Percentiles rank a stretch among this genome's conserved stretches.
phyloP scores from a whole-genome alignment of 495 filamentous ascomycete species.

The Penicillium desertorum region DNA sequence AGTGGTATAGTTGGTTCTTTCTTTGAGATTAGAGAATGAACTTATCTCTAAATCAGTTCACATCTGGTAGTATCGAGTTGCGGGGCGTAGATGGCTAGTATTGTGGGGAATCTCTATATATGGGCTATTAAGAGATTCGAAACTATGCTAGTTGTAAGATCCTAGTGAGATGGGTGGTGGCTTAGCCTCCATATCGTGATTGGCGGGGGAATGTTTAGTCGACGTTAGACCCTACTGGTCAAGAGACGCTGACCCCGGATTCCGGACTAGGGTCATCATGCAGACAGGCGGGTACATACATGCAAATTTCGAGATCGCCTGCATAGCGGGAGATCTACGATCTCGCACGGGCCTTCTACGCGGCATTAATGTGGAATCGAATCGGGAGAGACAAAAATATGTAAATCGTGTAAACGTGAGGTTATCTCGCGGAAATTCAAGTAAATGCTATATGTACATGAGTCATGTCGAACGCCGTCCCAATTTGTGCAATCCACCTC shows the following conservation, averaged over 20 bases:
- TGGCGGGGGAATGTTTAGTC: background rate
- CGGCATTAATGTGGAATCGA: background rate
- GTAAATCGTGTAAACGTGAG: constrained; percentile 8
- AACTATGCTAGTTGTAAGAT: background rate
- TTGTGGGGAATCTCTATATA: background rate
- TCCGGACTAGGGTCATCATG: background rate
- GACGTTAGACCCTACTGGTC: background rate
- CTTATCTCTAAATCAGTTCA: background rate
- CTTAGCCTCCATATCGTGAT: background rate
- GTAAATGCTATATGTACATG: constrained; percentile 16
- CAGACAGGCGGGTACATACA: background rate
- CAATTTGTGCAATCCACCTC: constrained; percentile 2
- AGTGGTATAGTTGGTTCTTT: background rate
- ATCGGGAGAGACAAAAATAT: background rate
- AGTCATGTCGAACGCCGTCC: constrained; percentile 11
- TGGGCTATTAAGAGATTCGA: background rate
- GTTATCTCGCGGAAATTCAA: constrained; percentile 5
- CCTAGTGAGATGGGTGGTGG: background rate
- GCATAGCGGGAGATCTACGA: constrained; percentile 5
- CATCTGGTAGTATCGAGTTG: background rate
- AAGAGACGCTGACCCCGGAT: background rate
- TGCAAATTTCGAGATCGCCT: background rate
- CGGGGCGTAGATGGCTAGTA: background rate
- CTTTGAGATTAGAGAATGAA: background rate
- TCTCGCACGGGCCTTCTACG: constrained; percentile 1